Conservation (phyloP, 306 rosid species). For the Acacia confusa region DNA sequence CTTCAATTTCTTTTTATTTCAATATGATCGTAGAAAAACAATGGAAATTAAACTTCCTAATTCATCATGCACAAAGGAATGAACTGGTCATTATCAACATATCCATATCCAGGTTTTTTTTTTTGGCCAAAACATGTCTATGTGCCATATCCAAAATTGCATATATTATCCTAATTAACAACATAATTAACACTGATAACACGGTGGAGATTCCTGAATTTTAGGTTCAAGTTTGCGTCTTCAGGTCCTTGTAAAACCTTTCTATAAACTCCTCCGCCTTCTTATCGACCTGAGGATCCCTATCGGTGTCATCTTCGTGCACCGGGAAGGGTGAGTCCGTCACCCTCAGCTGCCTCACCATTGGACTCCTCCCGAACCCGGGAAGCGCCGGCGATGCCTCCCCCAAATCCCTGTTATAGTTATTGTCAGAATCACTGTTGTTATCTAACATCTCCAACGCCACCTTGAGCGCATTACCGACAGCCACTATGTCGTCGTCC, state of each 20-base stretch:
- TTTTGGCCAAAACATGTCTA: neutral
- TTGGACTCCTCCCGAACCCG: conserved; percentile 62
- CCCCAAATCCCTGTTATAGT: neutral
- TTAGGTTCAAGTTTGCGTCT: conserved; percentile 40
- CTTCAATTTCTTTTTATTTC: neutral
- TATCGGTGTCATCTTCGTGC: conserved; percentile 43
- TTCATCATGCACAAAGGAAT: neutral
- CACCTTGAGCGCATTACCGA: conserved; percentile 46
- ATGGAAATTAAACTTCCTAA: neutral
- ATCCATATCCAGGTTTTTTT: neutral
- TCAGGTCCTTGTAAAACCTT: conserved; percentile 67
- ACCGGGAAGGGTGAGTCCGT: conserved; percentile 92
- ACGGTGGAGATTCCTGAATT: neutral
- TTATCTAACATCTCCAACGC: conserved; percentile 47
- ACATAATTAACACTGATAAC: neutral
- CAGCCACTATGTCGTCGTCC: conserved; percentile 53
- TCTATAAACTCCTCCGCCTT: conserved; percentile 85
- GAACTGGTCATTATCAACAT: neutral
- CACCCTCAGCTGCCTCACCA: conserved; percentile 75
- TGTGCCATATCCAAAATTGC: neutral
- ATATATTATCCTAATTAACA: neutral
- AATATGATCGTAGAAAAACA: neutral
- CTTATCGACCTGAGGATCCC: conserved; percentile 61
- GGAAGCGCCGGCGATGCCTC: conserved; percentile 68
- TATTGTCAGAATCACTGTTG: conserved; percentile 6